Evolutionary conservation across 345 rosid genomes (phyloP), one percentile per base, ranked within the genome.

Genomic region (Litchi chinensis): DNA sequence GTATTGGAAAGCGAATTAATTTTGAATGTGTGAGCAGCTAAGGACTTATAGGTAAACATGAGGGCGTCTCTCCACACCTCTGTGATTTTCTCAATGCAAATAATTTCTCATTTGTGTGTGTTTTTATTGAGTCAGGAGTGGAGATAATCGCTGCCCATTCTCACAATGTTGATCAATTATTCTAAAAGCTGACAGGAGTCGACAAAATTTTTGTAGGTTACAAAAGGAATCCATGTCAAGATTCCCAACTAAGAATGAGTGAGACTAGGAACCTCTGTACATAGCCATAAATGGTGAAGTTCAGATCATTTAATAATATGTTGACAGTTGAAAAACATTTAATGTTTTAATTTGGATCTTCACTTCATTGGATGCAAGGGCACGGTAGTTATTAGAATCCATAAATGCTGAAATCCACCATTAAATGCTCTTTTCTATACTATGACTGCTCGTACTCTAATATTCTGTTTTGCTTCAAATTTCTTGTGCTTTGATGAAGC

Each of bases 281-380:
- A 18, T 39, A 41, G 71, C 71, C 28, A 40, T 68, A 52, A 18
- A 32, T 71, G 65, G 64, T 54, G 44, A 54, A 71, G 41, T 52
- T 15, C 22, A 71, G 74, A 71, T 71, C 65, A 50, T 24, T 50
- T 5, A 43, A 22, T 50, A 40, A 18, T 46, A 46, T 46, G 65
- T 60, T 60, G 65, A 60, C 65, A 2, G 65, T 22, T 60, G 65
- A 60, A 19, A 21, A 7, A 2, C 65, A n/a, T 60, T 60, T n/a
- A 60, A 21, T 60, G 16, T n/a, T 21, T 60, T 21, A 6, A 21
- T 60, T 60, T 60, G 4, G 28, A 60, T 21, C 65, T 60, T 60
- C 65, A 60, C 9, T 57, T 57, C n/a, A 57, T 57, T 57, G 24
- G 21, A 18, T 57, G 26, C 63, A 50, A 50, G 16, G 13, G 56